These are phyloP conservation scores for Artomyces pyxidatus DNA, from an alignment of 768 basidiomycete species.

Conservation along the genomic window DNA sequence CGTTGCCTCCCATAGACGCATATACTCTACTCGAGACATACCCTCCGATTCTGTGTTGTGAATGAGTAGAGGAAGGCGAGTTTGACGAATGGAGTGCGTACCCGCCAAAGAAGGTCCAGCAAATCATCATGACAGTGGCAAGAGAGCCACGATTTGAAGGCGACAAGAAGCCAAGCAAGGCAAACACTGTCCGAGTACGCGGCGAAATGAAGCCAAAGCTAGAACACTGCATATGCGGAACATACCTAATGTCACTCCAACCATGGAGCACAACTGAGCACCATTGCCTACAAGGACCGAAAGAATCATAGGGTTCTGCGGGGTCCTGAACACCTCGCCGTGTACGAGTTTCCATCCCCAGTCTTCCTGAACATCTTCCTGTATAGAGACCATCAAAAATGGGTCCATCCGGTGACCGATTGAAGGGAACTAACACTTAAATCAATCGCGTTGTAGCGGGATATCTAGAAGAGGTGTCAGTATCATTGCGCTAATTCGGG, in stretches of 20 bases:
- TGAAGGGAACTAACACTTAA: constrained; percentile 47
- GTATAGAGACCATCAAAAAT: neutral
- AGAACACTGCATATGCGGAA: neutral
- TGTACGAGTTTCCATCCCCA: constrained; percentile 98
- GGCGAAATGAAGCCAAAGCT: neutral
- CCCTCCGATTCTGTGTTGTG: constrained; percentile 65
- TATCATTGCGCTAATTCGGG: constrained; percentile 13
- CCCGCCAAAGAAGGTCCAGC: constrained; percentile 92
- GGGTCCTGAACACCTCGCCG: constrained; percentile 90
- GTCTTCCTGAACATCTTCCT: constrained; percentile 97
- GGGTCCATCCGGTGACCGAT: neutral
- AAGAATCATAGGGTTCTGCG: constrained; percentile 65
- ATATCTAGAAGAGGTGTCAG: constrained; percentile 42
- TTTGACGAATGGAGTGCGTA: constrained; percentile 23
- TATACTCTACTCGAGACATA: constrained; percentile 84
- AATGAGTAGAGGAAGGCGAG: constrained; percentile 1
- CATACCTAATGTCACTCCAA: constrained; percentile 74
- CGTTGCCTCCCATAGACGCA: constrained; percentile 65
- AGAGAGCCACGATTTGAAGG: constrained; percentile 94
- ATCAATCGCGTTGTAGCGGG: constrained; percentile 92
- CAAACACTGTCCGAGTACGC: constrained; percentile 59
- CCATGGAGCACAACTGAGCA: constrained; percentile 80
- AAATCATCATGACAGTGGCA: constrained; percentile 89
- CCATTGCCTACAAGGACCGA: constrained; percentile 90
- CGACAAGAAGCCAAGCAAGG: constrained; percentile 85